phyloP scores from a whole-genome alignment of 495 filamentous ascomycete genomes.

The Penicillium malachiteum region DNA sequence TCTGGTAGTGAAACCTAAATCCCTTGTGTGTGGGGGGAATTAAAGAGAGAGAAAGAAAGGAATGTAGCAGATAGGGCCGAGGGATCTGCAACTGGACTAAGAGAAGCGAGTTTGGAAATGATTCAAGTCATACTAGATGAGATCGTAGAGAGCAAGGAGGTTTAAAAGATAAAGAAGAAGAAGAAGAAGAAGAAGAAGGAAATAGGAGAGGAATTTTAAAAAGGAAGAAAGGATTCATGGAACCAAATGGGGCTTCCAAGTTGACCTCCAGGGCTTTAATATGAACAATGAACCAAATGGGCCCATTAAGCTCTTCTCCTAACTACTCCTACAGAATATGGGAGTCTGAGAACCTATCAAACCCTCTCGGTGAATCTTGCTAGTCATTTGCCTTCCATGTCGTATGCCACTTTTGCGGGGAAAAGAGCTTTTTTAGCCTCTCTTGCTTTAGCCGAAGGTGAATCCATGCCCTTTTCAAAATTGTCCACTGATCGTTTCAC shows the following conservation, averaged over 20 bases:
- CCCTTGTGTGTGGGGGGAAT: neutral
- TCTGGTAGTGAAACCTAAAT: too few species aligned
- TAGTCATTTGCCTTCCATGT: neutral
- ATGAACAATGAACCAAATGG: neutral
- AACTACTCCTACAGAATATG: neutral
- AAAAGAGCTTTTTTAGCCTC: conserved; percentile 1
- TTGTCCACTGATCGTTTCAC: too few species aligned
- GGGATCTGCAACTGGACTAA: neutral
- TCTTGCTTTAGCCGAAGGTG: conserved; percentile 1
- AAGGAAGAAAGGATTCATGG: neutral
- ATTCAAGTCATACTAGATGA: neutral
- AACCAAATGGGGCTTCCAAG: neutral
- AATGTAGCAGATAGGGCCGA: neutral
- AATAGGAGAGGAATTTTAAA: neutral
- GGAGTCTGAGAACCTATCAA: neutral
- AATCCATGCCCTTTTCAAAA: neutral
- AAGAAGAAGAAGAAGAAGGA: neutral
- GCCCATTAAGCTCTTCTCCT: neutral
- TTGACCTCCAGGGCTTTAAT: too few species aligned
- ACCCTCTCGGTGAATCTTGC: neutral
- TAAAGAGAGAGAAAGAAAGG: neutral
- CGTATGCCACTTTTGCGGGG: conserved; percentile 15
- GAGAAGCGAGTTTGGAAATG: neutral
- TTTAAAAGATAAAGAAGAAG: neutral
- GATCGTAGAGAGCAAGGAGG: neutral